These are phyloP conservation scores for Trametes villosa DNA, from an alignment of 768 basidiomycete species.

Conservation along the genomic window DNA sequence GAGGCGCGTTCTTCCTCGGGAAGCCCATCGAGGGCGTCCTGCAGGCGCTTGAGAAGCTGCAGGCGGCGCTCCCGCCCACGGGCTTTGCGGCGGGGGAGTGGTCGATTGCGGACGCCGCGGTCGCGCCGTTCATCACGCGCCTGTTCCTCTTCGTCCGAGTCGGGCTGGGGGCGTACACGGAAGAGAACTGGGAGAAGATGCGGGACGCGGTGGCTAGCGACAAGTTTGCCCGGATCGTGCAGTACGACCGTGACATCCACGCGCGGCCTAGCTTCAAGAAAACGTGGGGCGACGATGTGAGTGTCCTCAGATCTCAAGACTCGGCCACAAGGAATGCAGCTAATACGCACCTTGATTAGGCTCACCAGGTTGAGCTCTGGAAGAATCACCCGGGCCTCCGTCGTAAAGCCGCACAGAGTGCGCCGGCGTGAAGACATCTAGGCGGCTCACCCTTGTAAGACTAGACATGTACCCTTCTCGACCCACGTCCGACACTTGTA, in stretches of 20 bases:
- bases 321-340: too few relatives aligned
- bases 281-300: conserved; percentile 53
- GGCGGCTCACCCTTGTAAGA: too few relatives aligned
- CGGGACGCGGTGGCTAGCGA: conserved; percentile 46
- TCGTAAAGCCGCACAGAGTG: neutral
- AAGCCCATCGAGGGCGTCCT: conserved; percentile 48
- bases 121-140: conserved; percentile 64
- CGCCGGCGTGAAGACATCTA: neutral
- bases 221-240: conserved; percentile 51
- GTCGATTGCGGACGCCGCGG: conserved; percentile 63
- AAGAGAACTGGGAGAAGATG: conserved; percentile 51
- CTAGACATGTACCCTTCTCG: too few relatives aligned
- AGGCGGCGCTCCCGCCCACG: conserved; percentile 50
- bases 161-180: conserved; percentile 54
- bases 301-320: conserved; percentile 20
- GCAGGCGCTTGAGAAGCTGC: conserved; percentile 48
- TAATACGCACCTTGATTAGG: neutral
- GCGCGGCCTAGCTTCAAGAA: conserved; percentile 55
- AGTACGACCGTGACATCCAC: conserved; percentile 52
- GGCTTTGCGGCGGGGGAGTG: conserved; percentile 51
- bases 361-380: conserved; percentile 6
- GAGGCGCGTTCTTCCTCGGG: conserved; percentile 43
- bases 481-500: too few relatives aligned
- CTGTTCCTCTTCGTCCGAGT: conserved; percentile 47
- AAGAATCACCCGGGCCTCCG: conserved; percentile 8